These are phyloP conservation scores for Tricladium varicosporioides DNA, from an alignment of 2,329 filamentous ascomycete species.

Conservation along the genomic window DNA sequence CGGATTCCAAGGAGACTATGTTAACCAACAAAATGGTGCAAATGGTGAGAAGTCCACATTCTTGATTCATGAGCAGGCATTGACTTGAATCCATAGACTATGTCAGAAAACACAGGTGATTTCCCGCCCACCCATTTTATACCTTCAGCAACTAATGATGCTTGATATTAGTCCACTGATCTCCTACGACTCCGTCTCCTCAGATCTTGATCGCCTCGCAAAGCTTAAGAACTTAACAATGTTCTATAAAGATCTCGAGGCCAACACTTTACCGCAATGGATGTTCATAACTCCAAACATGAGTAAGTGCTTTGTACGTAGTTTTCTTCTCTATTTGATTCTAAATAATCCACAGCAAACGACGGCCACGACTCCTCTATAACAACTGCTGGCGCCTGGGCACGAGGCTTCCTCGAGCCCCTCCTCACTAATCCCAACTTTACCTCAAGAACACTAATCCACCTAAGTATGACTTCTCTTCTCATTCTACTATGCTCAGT, in stretches of 20 bases:
- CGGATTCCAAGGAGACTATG: slow-evolving; percentile 65
- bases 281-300: slow-evolving; percentile 73
- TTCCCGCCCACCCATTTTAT: slow-evolving; percentile 20
- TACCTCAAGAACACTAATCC: slow-evolving; percentile 68
- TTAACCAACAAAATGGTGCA: slow-evolving; percentile 61
- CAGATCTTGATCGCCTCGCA: slow-evolving; percentile 55
- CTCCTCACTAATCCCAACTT: slow-evolving; percentile 68
- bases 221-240: slow-evolving; percentile 71
- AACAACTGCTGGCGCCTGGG: slow-evolving; percentile 66
- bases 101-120: slow-evolving; percentile 74
- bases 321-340: not conserved
- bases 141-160: not conserved
- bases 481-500: slow-evolving; percentile 63
- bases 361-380: slow-evolving; percentile 74
- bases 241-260: slow-evolving; percentile 67
- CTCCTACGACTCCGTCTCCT: slow-evolving; percentile 62
- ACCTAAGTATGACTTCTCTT: slow-evolving; percentile 51
- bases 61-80: not conserved
- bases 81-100: slow-evolving; percentile 52
- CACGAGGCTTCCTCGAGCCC: slow-evolving; percentile 66
- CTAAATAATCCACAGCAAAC: slow-evolving; percentile 44
- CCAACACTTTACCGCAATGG: slow-evolving; percentile 66
- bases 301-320: slow-evolving; percentile 44
- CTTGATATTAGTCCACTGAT: slow-evolving; percentile 47
- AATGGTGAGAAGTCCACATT: slow-evolving; percentile 40